These are phyloP conservation scores for Apiotrichum laibachii DNA, from an alignment of 1,284 basidiomycete genomes.

Conservation along the genomic window DNA sequence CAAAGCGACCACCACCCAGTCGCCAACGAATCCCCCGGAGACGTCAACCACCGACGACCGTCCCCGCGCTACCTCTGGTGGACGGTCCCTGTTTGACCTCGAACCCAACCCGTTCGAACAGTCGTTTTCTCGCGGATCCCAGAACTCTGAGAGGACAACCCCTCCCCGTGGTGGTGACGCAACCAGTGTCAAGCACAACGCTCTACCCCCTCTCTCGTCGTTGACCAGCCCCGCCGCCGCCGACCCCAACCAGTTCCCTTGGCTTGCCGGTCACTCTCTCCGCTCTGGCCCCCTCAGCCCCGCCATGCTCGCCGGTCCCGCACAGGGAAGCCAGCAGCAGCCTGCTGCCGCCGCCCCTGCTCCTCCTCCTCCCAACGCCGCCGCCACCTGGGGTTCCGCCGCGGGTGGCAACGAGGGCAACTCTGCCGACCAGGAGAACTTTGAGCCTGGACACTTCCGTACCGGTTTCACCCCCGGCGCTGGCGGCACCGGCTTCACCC, in stretches of 20 bases:
- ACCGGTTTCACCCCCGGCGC: constrained; percentile 67
- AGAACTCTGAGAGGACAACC: constrained; percentile 53
- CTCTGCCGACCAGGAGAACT: constrained; percentile 54
- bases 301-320: constrained; percentile 87
- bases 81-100: constrained; percentile 54
- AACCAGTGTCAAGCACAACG: constrained; percentile 49
- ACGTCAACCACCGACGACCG: constrained; percentile 6
- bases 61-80: constrained; percentile 8
- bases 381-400: constrained; percentile 11
- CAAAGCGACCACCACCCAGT: constrained; percentile 7
- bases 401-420: constrained; percentile 16
- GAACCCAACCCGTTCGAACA: constrained; percentile 97
- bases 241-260: constrained; percentile 66
- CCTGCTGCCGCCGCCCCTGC: constrained; percentile 1
- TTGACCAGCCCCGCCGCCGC: constrained; percentile 71
- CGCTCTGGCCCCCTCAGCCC: constrained; percentile 88
- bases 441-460: constrained; percentile 66
- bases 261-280: constrained; percentile 66
- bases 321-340: constrained; percentile 13
- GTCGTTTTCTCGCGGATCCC: constrained; percentile 68
- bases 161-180: constrained; percentile 52
- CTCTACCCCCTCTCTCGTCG: constrained; percentile 80
- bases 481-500: constrained; percentile 71
- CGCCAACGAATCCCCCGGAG: constrained; percentile 4
- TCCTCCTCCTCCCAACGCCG: not conserved